These are phyloP conservation scores for Phyllosticta citribraziliensis DNA, from an alignment of 2,329 filamentous ascomycete species.

Conservation along the genomic window DNA sequence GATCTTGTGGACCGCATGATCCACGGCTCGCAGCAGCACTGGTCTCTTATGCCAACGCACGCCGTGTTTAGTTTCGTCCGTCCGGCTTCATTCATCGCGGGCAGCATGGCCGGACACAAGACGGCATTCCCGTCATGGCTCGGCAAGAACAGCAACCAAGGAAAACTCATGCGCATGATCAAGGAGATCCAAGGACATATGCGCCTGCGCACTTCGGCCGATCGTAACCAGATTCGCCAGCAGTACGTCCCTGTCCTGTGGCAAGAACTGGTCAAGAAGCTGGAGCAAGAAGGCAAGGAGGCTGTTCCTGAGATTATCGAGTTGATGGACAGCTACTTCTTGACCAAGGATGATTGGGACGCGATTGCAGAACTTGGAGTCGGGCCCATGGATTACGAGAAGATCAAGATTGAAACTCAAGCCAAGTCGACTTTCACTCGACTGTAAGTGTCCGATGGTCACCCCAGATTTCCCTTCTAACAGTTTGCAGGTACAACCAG, in stretches of 20 bases:
- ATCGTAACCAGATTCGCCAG: constrained; percentile 87
- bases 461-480: constrained; percentile 13
- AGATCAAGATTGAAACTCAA: constrained; percentile 69
- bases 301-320: constrained; percentile 75
- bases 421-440: constrained; percentile 86
- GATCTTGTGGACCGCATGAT: constrained; percentile 97
- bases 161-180: constrained; percentile 64
- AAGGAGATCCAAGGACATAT: constrained; percentile 97
- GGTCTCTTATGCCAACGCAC: constrained; percentile 95
- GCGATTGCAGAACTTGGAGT: constrained; percentile 84
- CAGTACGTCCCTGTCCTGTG: constrained; percentile 87
- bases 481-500: constrained; percentile 61
- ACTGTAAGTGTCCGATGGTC: constrained; percentile 48
- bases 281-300: constrained; percentile 73
- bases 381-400: constrained; percentile 68
- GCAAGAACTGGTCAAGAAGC: constrained; percentile 63
- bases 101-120: constrained; percentile 55
- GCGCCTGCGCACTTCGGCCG: constrained; percentile 80
- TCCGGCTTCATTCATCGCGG: constrained; percentile 78
- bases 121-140: constrained; percentile 85
- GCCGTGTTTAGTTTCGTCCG: constrained; percentile 91
- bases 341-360: constrained; percentile 92
- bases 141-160: constrained; percentile 81
- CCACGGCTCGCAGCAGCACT: constrained; percentile 94
- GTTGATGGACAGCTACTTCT: constrained; percentile 92